Conservation (phyloP, 202 grass and related monocot genomes). For the Hordeum pubiflorum region DNA sequence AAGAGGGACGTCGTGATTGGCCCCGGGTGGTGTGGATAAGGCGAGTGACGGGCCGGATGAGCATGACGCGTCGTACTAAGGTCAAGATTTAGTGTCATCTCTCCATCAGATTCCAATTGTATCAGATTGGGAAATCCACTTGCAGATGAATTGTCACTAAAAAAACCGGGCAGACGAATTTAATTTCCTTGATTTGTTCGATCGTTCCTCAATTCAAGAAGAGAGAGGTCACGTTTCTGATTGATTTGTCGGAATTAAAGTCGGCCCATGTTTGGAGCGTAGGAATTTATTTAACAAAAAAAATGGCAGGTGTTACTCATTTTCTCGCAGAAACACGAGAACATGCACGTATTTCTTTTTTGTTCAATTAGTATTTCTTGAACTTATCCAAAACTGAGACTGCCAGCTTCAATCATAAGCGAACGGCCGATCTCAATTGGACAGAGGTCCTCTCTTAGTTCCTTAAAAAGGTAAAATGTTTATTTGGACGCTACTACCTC, state of each 20-base stretch:
- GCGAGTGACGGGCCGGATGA: constrained; percentile 19
- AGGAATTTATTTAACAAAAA: background rate
- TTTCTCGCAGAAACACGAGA: no score
- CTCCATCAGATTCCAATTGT: background rate
- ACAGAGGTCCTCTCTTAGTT: background rate
- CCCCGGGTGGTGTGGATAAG: constrained; percentile 21
- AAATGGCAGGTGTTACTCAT: no score
- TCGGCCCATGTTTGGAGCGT: background rate
- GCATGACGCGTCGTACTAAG: constrained; percentile 27
- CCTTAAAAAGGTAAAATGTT: no score
- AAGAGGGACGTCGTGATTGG: background rate
- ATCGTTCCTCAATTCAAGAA: background rate
- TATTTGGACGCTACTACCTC: no score
- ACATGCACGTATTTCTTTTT: no score
- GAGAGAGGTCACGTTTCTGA: background rate
- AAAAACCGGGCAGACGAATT: no score
- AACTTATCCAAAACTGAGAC: background rate
- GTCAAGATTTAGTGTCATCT: background rate
- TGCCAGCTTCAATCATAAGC: background rate
- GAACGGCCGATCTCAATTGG: background rate
- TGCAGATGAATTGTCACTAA: background rate
- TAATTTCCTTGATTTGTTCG: background rate
- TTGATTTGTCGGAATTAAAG: background rate
- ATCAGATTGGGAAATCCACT: no score
- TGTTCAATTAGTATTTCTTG: no score